phyloP scores from a whole-genome alignment of 257 asterid genomes.

The Nicotiana obtusifolia region DNA sequence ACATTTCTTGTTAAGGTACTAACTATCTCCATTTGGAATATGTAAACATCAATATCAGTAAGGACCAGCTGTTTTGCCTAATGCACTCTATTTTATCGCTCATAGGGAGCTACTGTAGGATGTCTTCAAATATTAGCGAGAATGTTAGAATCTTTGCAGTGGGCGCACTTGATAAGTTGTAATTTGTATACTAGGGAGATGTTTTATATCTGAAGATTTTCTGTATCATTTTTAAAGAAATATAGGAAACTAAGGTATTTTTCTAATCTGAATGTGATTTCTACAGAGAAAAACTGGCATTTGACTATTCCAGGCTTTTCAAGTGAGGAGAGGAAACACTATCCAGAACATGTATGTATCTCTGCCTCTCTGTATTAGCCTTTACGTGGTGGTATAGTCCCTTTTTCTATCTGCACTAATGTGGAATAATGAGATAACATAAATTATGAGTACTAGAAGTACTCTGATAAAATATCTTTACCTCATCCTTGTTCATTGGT shows the following conservation, averaged over 20 bases:
- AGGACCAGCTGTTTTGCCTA: not conserved
- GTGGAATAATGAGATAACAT: not conserved
- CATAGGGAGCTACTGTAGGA: not conserved
- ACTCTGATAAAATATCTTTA: not conserved
- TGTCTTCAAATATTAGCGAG: not conserved
- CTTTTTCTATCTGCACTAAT: not conserved
- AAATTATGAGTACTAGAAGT: not conserved
- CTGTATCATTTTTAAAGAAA: not conserved
- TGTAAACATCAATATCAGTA: not conserved
- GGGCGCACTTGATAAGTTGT: not conserved
- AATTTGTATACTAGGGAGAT: not conserved
- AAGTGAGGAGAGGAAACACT: slow-evolving; percentile 59
- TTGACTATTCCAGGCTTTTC: slow-evolving; percentile 84
- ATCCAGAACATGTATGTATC: slow-evolving; percentile 48
- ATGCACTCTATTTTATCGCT: not conserved
- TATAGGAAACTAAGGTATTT: slow-evolving; percentile 7
- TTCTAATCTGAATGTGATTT: slow-evolving; percentile 21
- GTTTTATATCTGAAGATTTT: not conserved
- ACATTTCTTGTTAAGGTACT: not conserved
- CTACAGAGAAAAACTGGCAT: slow-evolving; percentile 89
- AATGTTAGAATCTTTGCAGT: not conserved
- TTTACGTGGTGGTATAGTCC: not conserved
- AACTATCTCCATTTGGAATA: not conserved
- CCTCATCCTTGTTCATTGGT: slow-evolving; percentile 7
- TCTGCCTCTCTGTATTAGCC: slow-evolving; percentile 4